Percentiles rank a stretch among this genome's conserved stretches.
Evolutionary conservation across 257 asterid species (phyloP).

Genomic region (Orobanche coerulescens): DNA sequence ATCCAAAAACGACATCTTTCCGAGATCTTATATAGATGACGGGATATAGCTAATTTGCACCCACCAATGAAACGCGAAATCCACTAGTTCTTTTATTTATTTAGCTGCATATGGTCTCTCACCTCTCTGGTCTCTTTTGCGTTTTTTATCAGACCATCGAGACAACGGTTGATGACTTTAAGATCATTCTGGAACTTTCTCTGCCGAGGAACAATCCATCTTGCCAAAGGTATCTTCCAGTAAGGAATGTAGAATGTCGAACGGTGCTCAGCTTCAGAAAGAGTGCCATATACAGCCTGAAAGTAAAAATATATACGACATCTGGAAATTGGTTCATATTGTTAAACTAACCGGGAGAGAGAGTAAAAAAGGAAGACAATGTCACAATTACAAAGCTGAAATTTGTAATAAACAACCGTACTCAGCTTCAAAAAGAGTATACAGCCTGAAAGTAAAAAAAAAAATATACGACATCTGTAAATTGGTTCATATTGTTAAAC

Average conservation of each 20-base stretch:
- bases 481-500: background rate
- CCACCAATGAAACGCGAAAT: background rate
- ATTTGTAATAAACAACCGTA: no score
- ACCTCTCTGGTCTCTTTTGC: constrained; percentile 97
- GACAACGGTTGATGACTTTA: constrained; percentile 81
- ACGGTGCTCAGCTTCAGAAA: constrained; percentile 97
- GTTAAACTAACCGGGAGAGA: background rate
- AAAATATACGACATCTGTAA: background rate
- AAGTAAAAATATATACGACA: background rate
- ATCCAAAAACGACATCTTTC: background rate
- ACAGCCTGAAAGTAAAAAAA: constrained; percentile 61
- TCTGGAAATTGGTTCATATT: background rate
- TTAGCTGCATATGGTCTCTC: constrained; percentile 25
- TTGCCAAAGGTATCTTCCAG: constrained; percentile 87
- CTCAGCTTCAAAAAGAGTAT: constrained; percentile 95
- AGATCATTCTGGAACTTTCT: constrained; percentile 84
- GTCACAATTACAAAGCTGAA: no score
- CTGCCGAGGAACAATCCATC: constrained; percentile 89
- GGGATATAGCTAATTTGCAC: background rate
- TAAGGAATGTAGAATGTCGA: constrained; percentile 94
- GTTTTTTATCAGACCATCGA: constrained; percentile 74
- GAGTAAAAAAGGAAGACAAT: no score
- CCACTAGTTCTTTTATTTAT: background rate
- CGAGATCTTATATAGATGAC: background rate
- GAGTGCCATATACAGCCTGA: constrained; percentile 97